Evolutionary conservation across 108 stramenopile genomes (phyloP), one percentile per base, ranked within the genome.

Genomic region (Discostella pseudostelligera): DNA sequence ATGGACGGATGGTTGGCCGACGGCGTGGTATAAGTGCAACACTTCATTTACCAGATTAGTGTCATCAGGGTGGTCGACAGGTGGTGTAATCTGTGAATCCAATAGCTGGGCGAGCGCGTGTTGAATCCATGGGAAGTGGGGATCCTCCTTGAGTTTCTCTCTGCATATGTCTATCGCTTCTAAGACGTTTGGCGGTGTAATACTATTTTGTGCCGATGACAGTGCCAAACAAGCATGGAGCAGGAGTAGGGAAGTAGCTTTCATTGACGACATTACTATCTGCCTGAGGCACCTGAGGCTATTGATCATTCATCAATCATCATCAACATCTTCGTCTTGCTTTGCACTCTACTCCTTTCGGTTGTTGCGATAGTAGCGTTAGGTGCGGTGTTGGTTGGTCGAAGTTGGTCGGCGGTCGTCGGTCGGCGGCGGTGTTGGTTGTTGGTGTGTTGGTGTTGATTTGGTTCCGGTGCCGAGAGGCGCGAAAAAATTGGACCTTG

Each of bases 121-220:
- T 47, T 67, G 66, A 29, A 67, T 56, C 43, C 20, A 47, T 0
- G 66, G 66, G 26, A 57, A 48, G 36, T 67, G 56, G 32, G 66
- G 66, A 58, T 67, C 66, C 28, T 20, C 66, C 47, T 67, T 39
- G 16, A 67, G 66, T 48, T 67, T 58, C 2, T 67, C 45, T 67
- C 56, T 16, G 20, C 66, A 67, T 32, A 67, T 67, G 0, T 40
- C 26, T n/a, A 67, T 67, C 12, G 66, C 66, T 67, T 58, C 44
- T 1, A 48, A 37, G 1, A 67, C 54, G 35, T 48, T 56, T 61
- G 59, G 45, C 28, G 39, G 59, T n/a, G 59, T n/a, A 44, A 21
- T 13, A 44, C 24, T 62, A 46, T 48, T 48, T 62, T 62, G 61
- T 17, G 61, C 61, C 35, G 46, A 32, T 62, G 35, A 22, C 45